Base-by-base conservation (phyloP, 2,329 filamentous ascomycete genomes). In the Geoglossum cookeanum region DNA sequence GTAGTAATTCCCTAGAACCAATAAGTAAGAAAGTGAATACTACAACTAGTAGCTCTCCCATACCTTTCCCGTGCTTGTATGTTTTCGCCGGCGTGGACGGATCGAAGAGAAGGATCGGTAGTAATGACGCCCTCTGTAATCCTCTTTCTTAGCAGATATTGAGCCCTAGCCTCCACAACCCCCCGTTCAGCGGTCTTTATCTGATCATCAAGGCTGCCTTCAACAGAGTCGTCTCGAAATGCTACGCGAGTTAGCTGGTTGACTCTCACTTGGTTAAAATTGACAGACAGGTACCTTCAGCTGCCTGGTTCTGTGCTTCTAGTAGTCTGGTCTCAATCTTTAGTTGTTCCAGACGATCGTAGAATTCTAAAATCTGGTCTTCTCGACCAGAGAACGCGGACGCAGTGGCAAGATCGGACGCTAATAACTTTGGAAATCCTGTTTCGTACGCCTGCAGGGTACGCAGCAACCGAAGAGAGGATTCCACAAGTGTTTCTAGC, bases 101-200 rank as follows among this genome's bases (percentile, higher is more conserved):
- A 84, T 64, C 85, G 87, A 58, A 94, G 72, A 45, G 86, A 81
- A 6, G 88, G 87, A 63, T 87, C 84, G 58, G 82, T 81, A 62
- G 80, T 79, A 62, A 92, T 69, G 56, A 87, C 80, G 52, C 77
- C 80, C 60, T 85, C 80, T 27, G 83, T 74, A 27, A 86, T 81
- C 60, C 80, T 80, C 66, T 83, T 83, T 61, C 80, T 80, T 58
- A 91, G 74, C 45, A 80, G 75, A 68, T 87, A 86, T 58, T 76
- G 75, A 57, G 85, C 81, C 65, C 81, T 81, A 30, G 85, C 80
- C 62, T 87, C 78, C 33, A 91, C 74, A 27, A 87, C 76, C 55
- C 81, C 80, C 57, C 75, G 74, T 67, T 88, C 80, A 5, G 81
- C 80, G 56, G 65, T 63, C 58, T 68, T 70, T 62, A 78, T 69